Evolutionary conservation across 148 eudicot species (phyloP), one percentile per base, ranked within the genome.

Genomic region (Cornus kousa): DNA sequence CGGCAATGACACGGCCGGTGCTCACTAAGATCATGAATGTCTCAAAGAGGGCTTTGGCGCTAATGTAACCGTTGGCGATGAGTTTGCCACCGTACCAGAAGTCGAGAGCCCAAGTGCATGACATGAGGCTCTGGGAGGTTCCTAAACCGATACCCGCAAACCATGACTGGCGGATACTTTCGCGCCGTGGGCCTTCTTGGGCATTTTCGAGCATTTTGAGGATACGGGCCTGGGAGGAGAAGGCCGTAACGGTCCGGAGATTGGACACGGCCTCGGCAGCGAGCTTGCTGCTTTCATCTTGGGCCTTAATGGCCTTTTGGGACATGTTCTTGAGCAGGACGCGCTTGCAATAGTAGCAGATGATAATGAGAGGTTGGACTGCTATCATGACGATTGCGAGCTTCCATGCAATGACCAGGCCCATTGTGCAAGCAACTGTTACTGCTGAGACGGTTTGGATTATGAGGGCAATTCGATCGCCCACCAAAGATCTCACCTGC

Each of bases 31-130:
- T 91, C 89, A 94, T 84, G 82, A 94, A 90, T 3, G 94, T 91
- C 80, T 90, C 85, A 53, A 94, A 87, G 70, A 94, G 86, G 2
- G 86, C 82, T 70, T 94, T 88, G 0, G 89, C 85, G 1, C 80
- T 78, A 28, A 92, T 71, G 75, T 81, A 79, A 1, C 91, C 95
- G 1, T 85, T 86, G 6, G 89, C 78, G 2, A 94, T 88, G 67
- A 94, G 87, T 77, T 74, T 86, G 35, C 94, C 95, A 12, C 98
- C 98, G 35, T 92, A 94, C 98, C 98, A 94, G 76, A 91, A 94
- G 75, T 87, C 94, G 11, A 92, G 73, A 66, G 94, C 98, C 94
- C 95, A 90, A 24, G 89, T 85, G 74, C 84, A 87, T 1, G 91
- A 80, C 87, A 87, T 83, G 5, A 94, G 81, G 43, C 89, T 80